phyloP scores from a whole-genome alignment of 2,329 filamentous ascomycete species.

The Penicillium sumatraense region DNA sequence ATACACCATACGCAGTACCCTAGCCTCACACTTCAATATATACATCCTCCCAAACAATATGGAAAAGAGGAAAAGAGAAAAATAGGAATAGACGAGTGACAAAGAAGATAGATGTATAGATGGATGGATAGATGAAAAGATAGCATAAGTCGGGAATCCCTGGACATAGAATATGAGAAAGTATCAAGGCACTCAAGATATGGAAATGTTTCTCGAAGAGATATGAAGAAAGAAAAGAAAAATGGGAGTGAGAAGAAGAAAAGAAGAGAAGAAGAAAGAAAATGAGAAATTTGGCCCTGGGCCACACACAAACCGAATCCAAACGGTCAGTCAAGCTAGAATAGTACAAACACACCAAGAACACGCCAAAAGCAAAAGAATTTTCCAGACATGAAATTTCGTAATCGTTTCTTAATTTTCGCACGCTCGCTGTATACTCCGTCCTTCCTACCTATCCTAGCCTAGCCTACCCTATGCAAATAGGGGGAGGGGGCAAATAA shows the following conservation, averaged over 20 bases:
- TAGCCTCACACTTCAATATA: background rate
- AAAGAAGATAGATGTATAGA: background rate
- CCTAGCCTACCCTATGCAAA: too few relatives aligned
- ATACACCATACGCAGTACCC: background rate
- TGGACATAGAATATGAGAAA: background rate
- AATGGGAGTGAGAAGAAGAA: background rate
- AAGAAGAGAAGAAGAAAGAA: background rate
- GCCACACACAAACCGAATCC: background rate
- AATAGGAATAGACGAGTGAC: background rate
- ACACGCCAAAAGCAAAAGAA: background rate
- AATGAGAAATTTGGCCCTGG: background rate
- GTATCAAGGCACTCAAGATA: background rate
- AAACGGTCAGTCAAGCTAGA: background rate
- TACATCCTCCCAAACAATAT: background rate
- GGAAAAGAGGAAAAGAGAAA: background rate
- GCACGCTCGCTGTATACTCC: background rate
- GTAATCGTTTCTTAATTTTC: constrained; percentile 13
- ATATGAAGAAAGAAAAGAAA: background rate
- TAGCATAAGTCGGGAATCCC: background rate
- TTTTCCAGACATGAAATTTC: constrained; percentile 10
- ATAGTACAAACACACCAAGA: constrained; percentile 4
- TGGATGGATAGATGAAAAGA: background rate
- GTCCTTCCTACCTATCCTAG: too few relatives aligned
- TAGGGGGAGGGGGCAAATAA: too few relatives aligned
- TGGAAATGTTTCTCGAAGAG: background rate